phyloP scores from a whole-genome alignment of 352 stramenopile genomes.

The Aphanomyces invadans region DNA sequence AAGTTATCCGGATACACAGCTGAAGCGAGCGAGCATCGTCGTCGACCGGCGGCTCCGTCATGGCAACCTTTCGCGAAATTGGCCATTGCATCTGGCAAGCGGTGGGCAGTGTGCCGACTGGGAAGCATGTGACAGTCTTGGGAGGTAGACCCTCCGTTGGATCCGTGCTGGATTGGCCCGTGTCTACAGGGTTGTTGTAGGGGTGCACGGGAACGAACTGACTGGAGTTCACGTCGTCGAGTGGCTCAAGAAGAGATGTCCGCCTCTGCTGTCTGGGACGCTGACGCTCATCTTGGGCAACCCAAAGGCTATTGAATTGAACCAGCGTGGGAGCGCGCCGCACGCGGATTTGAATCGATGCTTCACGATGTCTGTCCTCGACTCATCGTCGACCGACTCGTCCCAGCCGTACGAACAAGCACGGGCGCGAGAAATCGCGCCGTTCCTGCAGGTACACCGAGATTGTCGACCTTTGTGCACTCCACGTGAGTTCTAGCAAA shows the following conservation, averaged over 20 bases:
- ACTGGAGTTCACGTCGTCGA: conserved; percentile 61
- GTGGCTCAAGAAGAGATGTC: conserved; percentile 30
- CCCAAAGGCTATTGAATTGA: conserved; percentile 40
- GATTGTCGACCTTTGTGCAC: background rate
- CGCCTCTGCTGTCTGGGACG: conserved; percentile 16
- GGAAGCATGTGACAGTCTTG: conserved; percentile 48
- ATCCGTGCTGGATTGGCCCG: too few relatives aligned
- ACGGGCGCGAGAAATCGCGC: conserved; percentile 49
- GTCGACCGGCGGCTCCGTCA: too few relatives aligned
- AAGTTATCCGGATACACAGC: too few relatives aligned
- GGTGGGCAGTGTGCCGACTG: background rate
- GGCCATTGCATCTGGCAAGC: conserved; percentile 12
- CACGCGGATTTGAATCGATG: conserved; percentile 65
- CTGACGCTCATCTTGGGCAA: conserved; percentile 61
- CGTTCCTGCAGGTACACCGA: conserved; percentile 32
- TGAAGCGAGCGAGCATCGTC: too few relatives aligned
- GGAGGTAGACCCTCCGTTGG: conserved; percentile 31
- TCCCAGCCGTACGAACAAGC: conserved; percentile 36
- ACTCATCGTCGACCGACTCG: background rate
- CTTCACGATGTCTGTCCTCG: conserved; percentile 39
- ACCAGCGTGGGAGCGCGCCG: conserved; percentile 41
- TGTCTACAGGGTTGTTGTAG: background rate
- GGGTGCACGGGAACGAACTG: conserved; percentile 67
- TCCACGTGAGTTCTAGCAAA: conserved; percentile 6
- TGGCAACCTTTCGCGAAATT: background rate